phyloP scores from a whole-genome alignment of 2,329 filamentous ascomycete species.

The Calonectria montana region DNA sequence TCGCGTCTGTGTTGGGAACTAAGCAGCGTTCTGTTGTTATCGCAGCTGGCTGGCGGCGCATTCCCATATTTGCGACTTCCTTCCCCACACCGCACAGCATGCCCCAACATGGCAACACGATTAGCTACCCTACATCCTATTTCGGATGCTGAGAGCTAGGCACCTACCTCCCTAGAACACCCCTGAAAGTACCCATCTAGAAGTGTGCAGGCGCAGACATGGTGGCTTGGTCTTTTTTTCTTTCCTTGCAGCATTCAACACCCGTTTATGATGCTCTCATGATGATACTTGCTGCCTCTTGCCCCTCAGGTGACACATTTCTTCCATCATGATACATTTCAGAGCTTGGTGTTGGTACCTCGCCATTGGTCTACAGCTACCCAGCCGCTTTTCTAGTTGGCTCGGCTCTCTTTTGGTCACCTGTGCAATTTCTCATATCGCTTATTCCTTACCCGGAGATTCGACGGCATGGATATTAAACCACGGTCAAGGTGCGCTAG shows the following conservation, averaged over 20 bases:
- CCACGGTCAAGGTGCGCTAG: conserved; percentile 51
- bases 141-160: background rate
- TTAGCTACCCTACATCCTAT: background rate
- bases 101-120: background rate
- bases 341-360: conserved; percentile 28
- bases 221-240: background rate
- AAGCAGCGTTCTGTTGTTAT: background rate
- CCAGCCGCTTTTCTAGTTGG: conserved; percentile 31
- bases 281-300: background rate
- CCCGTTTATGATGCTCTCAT: background rate
- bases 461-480: conserved; percentile 44
- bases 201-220: background rate
- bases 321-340: conserved; percentile 29
- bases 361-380: conserved; percentile 35
- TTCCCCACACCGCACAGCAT: background rate
- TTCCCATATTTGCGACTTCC: background rate
- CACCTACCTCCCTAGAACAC: background rate
- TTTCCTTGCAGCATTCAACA: background rate
- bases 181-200: background rate
- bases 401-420: conserved; percentile 30
- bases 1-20: background rate
- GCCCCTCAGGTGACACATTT: conserved; percentile 10
- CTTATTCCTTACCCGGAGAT: conserved; percentile 22
- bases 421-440: conserved; percentile 35
- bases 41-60: background rate